Evolutionary conservation across 2,329 filamentous ascomycete genomes (phyloP), one percentile per base, ranked within the genome.

Genomic region (Aschersonia sp.): DNA sequence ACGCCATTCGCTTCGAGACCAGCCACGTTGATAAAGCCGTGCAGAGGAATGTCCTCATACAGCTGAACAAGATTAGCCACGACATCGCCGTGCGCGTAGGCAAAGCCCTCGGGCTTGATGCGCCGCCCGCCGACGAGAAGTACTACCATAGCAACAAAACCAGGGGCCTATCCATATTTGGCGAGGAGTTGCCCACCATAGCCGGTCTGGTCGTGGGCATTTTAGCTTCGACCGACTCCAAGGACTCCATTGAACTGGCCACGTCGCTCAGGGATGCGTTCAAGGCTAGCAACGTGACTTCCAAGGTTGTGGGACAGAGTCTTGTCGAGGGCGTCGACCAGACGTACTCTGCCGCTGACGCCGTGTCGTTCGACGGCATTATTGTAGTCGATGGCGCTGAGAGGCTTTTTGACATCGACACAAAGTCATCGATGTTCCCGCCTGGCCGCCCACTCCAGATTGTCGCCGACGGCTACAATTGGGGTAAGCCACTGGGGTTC

Each of bases 81-180:
- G 78, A 85, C 54, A 63, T 88, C 7, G 82, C 84, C 3, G 66
- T 63, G 2, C 78, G 82, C 9, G 82, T 87, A 0, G 81, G 79
- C 6, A 56, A 63, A 1, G 80, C 74, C 1, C 63, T 87, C n/a
- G 79, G 76, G 30, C 54, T 84, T 46, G 60, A 68, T 0, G 74
- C 73, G 0, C 82, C 82, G 0, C 64, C 64, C 0, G 71, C 80
- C 0, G 81, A 87, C 53, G 54, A 68, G 1, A 79, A 65, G 0
- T 87, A 73, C 65, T 88, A 87, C 65, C 78, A 86, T 60, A 64
- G 78, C 61, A 85, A 86, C 65, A 78, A 64, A 5, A 87, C 83
- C 1, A 65, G 62, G 4, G 72, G 72, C 29, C 67, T 87, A 41
- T 76, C 77, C 47, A 75, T 80, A 40, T 79, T 82, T 48, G 73